Evolutionary conservation across 352 stramenopile species (phyloP).

Genomic region (Globisporangium abappressorium): DNA sequence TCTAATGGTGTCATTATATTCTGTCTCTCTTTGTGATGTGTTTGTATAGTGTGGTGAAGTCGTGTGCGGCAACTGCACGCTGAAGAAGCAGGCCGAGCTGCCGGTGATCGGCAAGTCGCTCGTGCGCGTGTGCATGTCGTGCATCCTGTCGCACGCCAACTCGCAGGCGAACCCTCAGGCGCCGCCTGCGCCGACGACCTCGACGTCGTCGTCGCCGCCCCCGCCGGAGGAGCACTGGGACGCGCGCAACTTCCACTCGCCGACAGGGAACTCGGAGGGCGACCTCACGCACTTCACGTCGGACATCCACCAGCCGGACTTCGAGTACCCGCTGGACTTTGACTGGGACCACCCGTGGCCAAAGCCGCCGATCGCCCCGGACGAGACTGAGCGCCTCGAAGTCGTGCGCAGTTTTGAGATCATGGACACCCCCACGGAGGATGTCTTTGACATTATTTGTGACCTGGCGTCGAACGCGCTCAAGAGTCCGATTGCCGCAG

Average conservation of each 20-base stretch:
- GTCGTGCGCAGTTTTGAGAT: conserved; percentile 83
- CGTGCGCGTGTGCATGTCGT: conserved; percentile 88
- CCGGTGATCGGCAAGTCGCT: conserved; percentile 82
- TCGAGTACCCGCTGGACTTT: conserved; percentile 86
- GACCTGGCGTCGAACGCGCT: conserved; percentile 83
- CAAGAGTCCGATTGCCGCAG: conserved; percentile 82
- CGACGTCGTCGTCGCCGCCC: conserved; percentile 39
- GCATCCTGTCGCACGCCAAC: conserved; percentile 84
- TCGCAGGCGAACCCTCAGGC: conserved; percentile 71
- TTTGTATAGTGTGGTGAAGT: conserved; percentile 74
- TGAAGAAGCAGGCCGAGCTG: conserved; percentile 86
- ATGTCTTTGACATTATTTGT: conserved; percentile 89
- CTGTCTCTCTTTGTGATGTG: not conserved
- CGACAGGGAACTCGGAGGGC: conserved; percentile 73
- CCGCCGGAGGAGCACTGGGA: conserved; percentile 62
- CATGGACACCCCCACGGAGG: conserved; percentile 83
- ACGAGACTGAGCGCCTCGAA: conserved; percentile 70
- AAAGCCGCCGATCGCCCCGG: conserved; percentile 70
- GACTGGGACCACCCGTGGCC: conserved; percentile 88
- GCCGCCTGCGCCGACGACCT: conserved; percentile 36
- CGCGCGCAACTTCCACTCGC: conserved; percentile 80
- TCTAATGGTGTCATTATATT: not conserved
- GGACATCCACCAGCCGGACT: conserved; percentile 78
- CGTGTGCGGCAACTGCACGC: conserved; percentile 83
- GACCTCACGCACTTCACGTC: conserved; percentile 73